Percentiles rank a stretch among this genome's conserved stretches.
These are phyloP conservation scores for Chiua virens DNA, from an alignment of 768 basidiomycete species.

Conservation along the genomic window DNA sequence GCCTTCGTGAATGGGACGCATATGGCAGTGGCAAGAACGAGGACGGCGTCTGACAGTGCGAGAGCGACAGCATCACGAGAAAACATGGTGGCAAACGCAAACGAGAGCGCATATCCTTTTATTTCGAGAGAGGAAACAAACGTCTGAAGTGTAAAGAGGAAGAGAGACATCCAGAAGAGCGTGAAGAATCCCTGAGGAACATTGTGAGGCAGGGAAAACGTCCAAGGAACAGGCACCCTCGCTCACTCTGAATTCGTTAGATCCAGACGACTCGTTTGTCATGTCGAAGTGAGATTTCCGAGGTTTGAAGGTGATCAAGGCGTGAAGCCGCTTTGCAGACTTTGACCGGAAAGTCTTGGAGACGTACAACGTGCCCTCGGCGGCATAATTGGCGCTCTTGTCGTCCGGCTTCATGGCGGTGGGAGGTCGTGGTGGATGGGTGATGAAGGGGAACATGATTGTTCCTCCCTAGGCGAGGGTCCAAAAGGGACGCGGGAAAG, in stretches of 20 bases:
- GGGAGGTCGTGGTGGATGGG: not conserved
- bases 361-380: constrained; percentile 68
- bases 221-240: not conserved
- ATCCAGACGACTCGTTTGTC: constrained; percentile 65
- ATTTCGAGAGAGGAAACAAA: constrained; percentile 75
- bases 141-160: constrained; percentile 75
- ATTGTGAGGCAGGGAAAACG: not conserved
- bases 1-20: constrained; percentile 86
- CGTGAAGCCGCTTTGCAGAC: constrained; percentile 73
- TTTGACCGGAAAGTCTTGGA: constrained; percentile 76
- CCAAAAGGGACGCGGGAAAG: constrained; percentile 7
- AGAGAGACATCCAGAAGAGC: constrained; percentile 91
- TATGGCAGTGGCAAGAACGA: constrained; percentile 71
- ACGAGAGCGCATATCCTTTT: constrained; percentile 74
- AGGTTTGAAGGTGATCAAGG: constrained; percentile 83
- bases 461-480: too few species aligned
- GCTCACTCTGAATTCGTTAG: constrained; percentile 81
- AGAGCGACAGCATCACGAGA: constrained; percentile 82
- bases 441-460: constrained; percentile 7
- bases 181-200: constrained; percentile 81
- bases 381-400: constrained; percentile 37
- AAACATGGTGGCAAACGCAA: constrained; percentile 83
- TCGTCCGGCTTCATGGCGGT: constrained; percentile 14
- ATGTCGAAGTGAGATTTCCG: constrained; percentile 86
- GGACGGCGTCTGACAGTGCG: constrained; percentile 78